Evolutionary conservation across 1,284 basidiomycete genomes (phyloP), one percentile per base, ranked within the genome.

Genomic region (Heterobasidion irregulare): DNA sequence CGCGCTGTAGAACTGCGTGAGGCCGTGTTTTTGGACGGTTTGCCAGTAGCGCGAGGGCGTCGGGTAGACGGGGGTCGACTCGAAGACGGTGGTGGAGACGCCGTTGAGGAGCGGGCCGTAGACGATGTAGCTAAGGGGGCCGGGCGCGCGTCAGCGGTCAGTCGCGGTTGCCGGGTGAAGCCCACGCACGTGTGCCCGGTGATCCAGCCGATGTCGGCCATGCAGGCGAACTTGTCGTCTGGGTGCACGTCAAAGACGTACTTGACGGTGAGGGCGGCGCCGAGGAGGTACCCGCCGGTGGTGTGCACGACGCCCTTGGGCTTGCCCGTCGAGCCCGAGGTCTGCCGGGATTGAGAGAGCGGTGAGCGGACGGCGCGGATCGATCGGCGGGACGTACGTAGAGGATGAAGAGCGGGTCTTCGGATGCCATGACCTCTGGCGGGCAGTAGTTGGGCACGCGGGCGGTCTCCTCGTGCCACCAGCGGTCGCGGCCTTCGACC

Each of bases 161-260:
- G 26, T 32, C 18, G 16, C 19, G 15, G 57, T n/a, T 32, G 10
- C 43, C 52, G 34, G 49, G 26, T 13, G 47, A 13, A 57, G 35
- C 10, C 44, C 52, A 71, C 78, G 61, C 64, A 91, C 72, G 92
- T 92, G 76, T 98, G 96, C 43, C 96, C 96, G 4, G 96, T 99
- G 73, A 99, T 98, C 96, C 96, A 99, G 65, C 96, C 96, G 56
- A 99, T 83, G 68, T 99, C 96, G 59, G 96, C 96, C 95, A 98
- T 96, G 78, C 97, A 99, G 6, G 90, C 96, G 69, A 96, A 98
- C 62, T 79, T 84, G 74, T 95, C 89, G 55, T 89, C 90, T 13
- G 87, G 83, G 71, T 99, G 97, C 34, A 98, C 84, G 69, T 99
- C 97, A 65, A 98, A 99, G 60, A 98, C 92, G 71, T 92, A 91